Base-by-base conservation (phyloP, 257 asterid species). In the Solanum chaucha region DNA sequence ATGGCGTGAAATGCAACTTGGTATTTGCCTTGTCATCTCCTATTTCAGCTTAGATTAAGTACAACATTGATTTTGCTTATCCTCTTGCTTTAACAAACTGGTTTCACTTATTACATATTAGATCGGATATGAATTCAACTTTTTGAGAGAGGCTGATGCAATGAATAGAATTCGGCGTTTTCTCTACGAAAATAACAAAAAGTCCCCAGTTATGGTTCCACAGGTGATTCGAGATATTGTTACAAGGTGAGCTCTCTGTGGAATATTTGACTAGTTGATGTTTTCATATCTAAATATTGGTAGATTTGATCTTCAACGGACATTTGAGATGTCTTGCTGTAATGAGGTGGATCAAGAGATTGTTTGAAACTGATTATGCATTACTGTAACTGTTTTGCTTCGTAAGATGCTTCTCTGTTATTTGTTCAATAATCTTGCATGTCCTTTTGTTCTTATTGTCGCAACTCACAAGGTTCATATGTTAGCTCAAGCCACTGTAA, bases 41-140 rank as follows among this genome's bases (percentile, higher is more conserved):
- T 19, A 34, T 71, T 72, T 72, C 48, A 72, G 24, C 48, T 72
- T 65, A 20, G 28, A 72, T 19, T 20, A 72, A 34, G 81, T 72
- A 72, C 81, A 72, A 35, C 81, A 72, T 35, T 72, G 28, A 19
- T 72, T 72, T 72, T 72, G 26, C 24, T 17, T 80, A 17, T 46
- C 19, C 67, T 48, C 15, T 28, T 46, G 19, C 64, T 46, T 46
- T 48, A 46, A 15, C 59, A 80, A 80, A 80, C 41, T 80, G 85
- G 19, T 84, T 87, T 82, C 74, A 17, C 85, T 89, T 88, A 24
- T 89, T 24, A 89, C 24, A 35, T 61, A 88, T 77, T 81, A 97
- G 99, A 97, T 97, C 85, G 98, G 98, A 70, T 94, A 94, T 89
- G 99, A 97, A 87, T 97, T 97, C 92, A 84, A 97, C 92, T 97